Evolutionary conservation across 1,284 basidiomycete species (phyloP).

Genomic region (Amylostereum chailletii): DNA sequence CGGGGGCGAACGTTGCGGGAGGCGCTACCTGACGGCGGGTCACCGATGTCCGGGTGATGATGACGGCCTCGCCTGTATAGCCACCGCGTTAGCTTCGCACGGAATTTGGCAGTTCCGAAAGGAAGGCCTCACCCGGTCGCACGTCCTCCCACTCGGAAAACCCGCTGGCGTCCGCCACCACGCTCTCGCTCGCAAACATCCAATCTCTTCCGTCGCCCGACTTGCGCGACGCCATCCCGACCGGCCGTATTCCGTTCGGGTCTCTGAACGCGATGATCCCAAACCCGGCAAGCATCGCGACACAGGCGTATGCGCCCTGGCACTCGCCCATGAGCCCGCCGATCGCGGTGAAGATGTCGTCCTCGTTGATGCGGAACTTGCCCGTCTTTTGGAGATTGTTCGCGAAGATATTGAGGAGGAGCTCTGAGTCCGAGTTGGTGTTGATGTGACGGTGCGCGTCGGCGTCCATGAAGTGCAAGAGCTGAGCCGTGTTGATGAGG

Average conservation of each 20-base stretch:
- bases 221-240: constrained; percentile 74
- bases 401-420: constrained; percentile 95
- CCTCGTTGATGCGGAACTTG: constrained; percentile 99
- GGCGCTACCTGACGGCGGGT: constrained; percentile 67
- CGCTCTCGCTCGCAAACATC: constrained; percentile 91
- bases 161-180: constrained; percentile 90
- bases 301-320: constrained; percentile 93
- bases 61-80: constrained; percentile 79
- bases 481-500: constrained; percentile 85
- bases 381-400: constrained; percentile 97
- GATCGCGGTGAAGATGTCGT: constrained; percentile 97
- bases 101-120: not conserved
- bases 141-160: constrained; percentile 94
- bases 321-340: constrained; percentile 83
- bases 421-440: constrained; percentile 96
- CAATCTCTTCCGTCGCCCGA: constrained; percentile 67
- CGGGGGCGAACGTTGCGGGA: constrained; percentile 81
- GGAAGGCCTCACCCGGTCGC: constrained; percentile 58
- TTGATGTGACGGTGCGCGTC: constrained; percentile 98
- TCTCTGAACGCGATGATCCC: constrained; percentile 98
- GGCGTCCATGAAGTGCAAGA: constrained; percentile 91
- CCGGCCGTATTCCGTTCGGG: constrained; percentile 95
- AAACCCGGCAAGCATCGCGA: constrained; percentile 97
- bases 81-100: not conserved
- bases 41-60: constrained; percentile 79